Base-by-base conservation (phyloP, 352 stramenopile genomes). In the Phytopythium cucurbitacearum region DNA sequence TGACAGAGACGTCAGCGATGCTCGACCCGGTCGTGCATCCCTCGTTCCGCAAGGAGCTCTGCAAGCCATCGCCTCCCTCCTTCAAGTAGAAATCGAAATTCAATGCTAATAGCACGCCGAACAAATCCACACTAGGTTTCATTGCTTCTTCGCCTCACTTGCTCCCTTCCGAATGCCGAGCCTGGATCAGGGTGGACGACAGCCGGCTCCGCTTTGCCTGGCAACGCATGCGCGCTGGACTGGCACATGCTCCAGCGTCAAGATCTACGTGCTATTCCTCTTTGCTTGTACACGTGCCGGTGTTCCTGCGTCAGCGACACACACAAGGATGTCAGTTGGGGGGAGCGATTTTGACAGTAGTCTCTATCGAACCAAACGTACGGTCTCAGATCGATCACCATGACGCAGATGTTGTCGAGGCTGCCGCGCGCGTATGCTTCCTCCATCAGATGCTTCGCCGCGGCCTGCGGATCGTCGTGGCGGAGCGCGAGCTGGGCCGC, bases 321-420 rank as follows among this genome's bases (percentile, higher is more conserved):
- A 5, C 21, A 7, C 10, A 38, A 39, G 16, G 37, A 15, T 28
- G 21, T 28, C 21, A 28, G 21, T 28, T 2, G 21, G 21, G 21
- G 21, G 21, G 21, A 28, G 21, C 21, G 21, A 28, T 28, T 28
- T 28, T 28, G 21, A 28, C 21, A 2, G 21, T 2, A 5, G 21
- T 8, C 41, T 13, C 5, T 34, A 10, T 28, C 1, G 28, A 8
- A 7, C 32, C 1, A 4, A 15, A 65, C 76, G 59, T 65, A 89
- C 78, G 64, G 67, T 83, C 78, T 74, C 59, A 97, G 60, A 53
- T 97, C 89, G 54, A 97, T 87, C 10, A 97, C 76, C 73, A 97
- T 87, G 57, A 84, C 87, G 47, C 84, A 96, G 32, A 97, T 95
- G 59, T 97, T 97, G 71, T 97, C 89, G 40, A 94, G 70, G 48